Base-by-base conservation (phyloP, 1,284 basidiomycete genomes). In the Leccinum angustisporum region DNA sequence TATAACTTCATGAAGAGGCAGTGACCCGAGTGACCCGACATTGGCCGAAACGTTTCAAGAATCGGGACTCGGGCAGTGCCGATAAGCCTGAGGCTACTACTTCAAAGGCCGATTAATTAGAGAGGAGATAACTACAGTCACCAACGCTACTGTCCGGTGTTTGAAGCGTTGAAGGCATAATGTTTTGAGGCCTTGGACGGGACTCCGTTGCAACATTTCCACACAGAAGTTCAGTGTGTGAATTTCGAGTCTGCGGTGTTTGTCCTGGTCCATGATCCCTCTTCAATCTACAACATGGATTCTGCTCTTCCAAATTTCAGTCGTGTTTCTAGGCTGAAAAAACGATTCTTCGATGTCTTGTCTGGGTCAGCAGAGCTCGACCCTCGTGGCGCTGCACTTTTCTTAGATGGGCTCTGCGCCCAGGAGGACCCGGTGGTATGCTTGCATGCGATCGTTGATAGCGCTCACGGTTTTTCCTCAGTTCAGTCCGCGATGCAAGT, bases 371-470 rank as follows among this genome's bases (percentile, higher is more conserved):
- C 61, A 25, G 27, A 58, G 16, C 40, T 60, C 5, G 59, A 56
- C 11, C 27, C 57, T n/a, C 61, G 57, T 13, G 51, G 53, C 27
- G 58, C 76, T 81, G 55, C 61, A 77, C 59, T 60, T 38, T 60
- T 60, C n/a, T 30, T 60, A 18, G 25, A 60, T 51, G 59, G 59
- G 16, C 53, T 60, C 33, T 56, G 59, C 27, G 59, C 54, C n/a
- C 59, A 60, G 33, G 59, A 60, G 4, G 63, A 70, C 18, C 64
- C 64, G 2, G 58, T 59, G 48, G 40, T 10, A 27, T 70, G 68
- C 59, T 50, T 72, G 50, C 11, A 55, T 10, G 54, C 52, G 5
- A 60, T 72, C 43, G 11, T 16, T 0, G 54, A 54, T 13, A 69
- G 70, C 25, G 16, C 60, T 46, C 55, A 62, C 3, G 70, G 68